Percentiles rank a stretch among this genome's conserved stretches.
Evolutionary conservation across 148 eudicot genomes (phyloP).

Genomic region (Amaranthus cruentus): DNA sequence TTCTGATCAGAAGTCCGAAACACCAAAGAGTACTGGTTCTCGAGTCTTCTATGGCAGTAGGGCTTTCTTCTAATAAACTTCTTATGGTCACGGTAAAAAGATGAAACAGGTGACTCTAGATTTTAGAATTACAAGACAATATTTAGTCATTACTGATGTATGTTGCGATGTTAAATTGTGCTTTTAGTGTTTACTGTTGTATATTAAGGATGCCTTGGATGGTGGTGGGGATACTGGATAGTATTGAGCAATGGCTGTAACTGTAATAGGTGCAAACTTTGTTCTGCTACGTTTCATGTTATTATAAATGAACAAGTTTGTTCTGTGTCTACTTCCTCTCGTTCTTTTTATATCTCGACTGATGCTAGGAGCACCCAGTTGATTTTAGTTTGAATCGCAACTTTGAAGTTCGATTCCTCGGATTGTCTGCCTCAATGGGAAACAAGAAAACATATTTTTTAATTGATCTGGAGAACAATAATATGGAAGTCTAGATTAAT

Average conservation of each 20-base stretch:
- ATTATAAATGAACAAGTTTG: conserved; percentile 22
- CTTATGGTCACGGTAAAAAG: conserved; percentile 14
- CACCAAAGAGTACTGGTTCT: conserved; percentile 60
- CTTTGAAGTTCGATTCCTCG: no score
- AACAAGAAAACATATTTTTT: no score
- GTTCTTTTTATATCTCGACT: neutral
- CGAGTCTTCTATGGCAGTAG: conserved; percentile 94
- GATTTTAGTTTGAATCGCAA: neutral
- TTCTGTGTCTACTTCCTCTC: conserved; percentile 7
- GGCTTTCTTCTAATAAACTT: conserved; percentile 75
- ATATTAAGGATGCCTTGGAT: conserved; percentile 26
- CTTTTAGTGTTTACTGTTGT: conserved; percentile 32
- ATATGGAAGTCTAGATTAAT: no score
- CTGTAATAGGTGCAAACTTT: conserved; percentile 26
- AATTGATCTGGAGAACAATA: no score
- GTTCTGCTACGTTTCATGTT: conserved; percentile 22
- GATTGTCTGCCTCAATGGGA: no score
- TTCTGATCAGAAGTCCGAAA: conserved; percentile 53
- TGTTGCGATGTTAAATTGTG: conserved; percentile 28
- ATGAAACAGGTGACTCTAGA: conserved; percentile 51
- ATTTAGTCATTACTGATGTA: conserved; percentile 23
- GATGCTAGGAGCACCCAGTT: neutral
- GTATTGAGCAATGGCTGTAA: conserved; percentile 25
- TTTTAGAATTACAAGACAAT: conserved; percentile 42
- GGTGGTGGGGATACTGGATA: conserved; percentile 11